Evolutionary conservation across 257 asterid species (phyloP).

Genomic region (Cynanchum wilfordii): DNA sequence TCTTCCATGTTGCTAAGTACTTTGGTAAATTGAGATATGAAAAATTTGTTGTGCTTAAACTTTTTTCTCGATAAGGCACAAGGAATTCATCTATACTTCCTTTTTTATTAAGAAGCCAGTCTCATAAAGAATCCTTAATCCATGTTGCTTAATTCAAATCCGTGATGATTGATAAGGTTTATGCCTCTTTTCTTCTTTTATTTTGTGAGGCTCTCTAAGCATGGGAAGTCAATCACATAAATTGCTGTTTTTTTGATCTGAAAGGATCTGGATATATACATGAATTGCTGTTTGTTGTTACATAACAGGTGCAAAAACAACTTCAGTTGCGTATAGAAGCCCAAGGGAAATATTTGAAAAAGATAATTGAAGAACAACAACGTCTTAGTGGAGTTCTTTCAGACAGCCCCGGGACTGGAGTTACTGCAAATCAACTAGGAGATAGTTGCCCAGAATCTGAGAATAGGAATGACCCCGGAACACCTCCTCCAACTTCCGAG

Average conservation of each 20-base stretch:
- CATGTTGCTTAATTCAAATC: neutral
- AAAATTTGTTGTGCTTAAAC: neutral
- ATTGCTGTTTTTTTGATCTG: too few species aligned
- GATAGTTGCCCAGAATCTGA: constrained; percentile 45
- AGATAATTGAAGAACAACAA: constrained; percentile 93
- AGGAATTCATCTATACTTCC: neutral
- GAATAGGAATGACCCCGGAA: constrained; percentile 57
- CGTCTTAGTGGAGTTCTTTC: constrained; percentile 70
- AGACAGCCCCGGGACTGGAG: constrained; percentile 49
- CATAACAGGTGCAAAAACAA: constrained; percentile 88
- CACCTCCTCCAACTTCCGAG: constrained; percentile 83
- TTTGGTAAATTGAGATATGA: neutral
- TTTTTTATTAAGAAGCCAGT: too few species aligned
- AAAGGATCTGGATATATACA: too few species aligned
- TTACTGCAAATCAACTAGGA: constrained; percentile 36
- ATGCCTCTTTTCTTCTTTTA: neutral
- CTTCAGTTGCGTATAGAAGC: constrained; percentile 93
- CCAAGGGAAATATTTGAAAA: constrained; percentile 92
- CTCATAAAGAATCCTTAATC: too few species aligned
- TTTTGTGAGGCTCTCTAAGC: too few species aligned
- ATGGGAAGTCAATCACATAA: too few species aligned
- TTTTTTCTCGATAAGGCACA: neutral
- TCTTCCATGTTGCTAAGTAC: neutral
- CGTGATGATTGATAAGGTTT: neutral
- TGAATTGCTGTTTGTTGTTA: neutral